Evolutionary conservation across 2,329 filamentous ascomycete genomes (phyloP).

Genomic region (Fusarium graminum): DNA sequence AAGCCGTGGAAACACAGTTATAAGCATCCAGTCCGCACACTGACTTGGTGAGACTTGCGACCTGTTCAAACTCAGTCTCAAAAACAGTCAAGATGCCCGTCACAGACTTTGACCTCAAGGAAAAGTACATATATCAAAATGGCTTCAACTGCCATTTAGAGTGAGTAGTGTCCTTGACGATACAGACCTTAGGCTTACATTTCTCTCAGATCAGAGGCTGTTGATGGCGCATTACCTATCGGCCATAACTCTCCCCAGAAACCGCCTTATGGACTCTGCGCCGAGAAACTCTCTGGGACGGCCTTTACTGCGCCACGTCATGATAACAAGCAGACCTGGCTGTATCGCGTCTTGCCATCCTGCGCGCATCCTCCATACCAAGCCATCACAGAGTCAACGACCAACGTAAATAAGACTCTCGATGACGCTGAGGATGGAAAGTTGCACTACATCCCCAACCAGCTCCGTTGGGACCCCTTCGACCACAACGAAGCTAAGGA

Average conservation of each 20-base stretch:
- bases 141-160: conserved; percentile 84
- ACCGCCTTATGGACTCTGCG: conserved; percentile 81
- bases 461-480: conserved; percentile 86
- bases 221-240: conserved; percentile 79
- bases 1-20: conserved; percentile 38
- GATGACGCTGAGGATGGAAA: conserved; percentile 40
- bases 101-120: conserved; percentile 62
- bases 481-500: conserved; percentile 71
- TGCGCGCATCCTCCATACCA: conserved; percentile 71
- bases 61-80: conserved; percentile 1
- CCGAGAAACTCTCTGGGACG: conserved; percentile 81
- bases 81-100: conserved; percentile 60
- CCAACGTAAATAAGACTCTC: conserved; percentile 47
- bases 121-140: conserved; percentile 80
- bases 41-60: conserved; percentile 4
- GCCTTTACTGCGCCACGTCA: conserved; percentile 77
- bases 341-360: conserved; percentile 77
- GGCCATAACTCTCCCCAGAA: conserved; percentile 87
- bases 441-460: conserved; percentile 71
- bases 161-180: too few relatives aligned
- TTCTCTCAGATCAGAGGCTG: conserved; percentile 75
- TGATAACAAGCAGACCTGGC: conserved; percentile 78
- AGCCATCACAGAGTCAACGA: conserved; percentile 55
- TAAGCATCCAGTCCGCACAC: conserved; percentile 40
- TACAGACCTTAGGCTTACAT: conserved; percentile 8